Conservation (phyloP, 176 grass and related monocot species). For the Aegilops longissima region DNA sequence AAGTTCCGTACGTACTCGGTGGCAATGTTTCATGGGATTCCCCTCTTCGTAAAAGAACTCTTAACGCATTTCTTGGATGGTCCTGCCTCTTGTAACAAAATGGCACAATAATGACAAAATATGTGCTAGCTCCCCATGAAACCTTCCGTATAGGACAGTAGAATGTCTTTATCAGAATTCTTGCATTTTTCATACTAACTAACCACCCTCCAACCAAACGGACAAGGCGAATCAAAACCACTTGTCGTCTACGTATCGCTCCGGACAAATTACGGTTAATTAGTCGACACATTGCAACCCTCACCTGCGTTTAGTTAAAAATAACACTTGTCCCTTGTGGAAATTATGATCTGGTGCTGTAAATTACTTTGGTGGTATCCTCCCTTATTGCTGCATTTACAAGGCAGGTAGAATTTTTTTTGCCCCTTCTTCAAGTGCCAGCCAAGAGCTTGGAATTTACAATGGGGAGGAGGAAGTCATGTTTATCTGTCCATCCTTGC, state of each 20-base stretch:
- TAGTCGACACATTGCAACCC: neutral
- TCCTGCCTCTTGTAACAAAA: neutral
- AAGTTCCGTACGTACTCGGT: neutral
- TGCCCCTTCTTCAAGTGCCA: neutral
- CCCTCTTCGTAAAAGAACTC: neutral
- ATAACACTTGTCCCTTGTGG: neutral
- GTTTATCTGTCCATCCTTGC: neutral
- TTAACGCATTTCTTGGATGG: neutral
- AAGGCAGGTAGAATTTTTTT: slow-evolving; percentile 16
- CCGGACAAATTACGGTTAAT: neutral
- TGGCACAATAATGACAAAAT: slow-evolving; percentile 10
- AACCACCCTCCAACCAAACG: slow-evolving; percentile 17
- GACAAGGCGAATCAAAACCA: neutral
- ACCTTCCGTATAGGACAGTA: slow-evolving; percentile 27
- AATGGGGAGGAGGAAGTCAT: neutral
- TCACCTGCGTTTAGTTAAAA: slow-evolving; percentile 16
- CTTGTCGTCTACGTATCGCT: neutral
- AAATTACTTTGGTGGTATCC: neutral
- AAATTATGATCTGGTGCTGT: slow-evolving; percentile 1
- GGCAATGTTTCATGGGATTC: slow-evolving; percentile 3
- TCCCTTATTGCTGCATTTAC: slow-evolving; percentile 14
- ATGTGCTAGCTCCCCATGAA: slow-evolving; percentile 17
- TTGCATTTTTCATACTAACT: slow-evolving; percentile 28
- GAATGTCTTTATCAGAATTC: neutral
- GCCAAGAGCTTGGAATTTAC: neutral